These are phyloP conservation scores for Trichoderma pleuroti DNA, from an alignment of 2,329 filamentous ascomycete species.

Conservation along the genomic window DNA sequence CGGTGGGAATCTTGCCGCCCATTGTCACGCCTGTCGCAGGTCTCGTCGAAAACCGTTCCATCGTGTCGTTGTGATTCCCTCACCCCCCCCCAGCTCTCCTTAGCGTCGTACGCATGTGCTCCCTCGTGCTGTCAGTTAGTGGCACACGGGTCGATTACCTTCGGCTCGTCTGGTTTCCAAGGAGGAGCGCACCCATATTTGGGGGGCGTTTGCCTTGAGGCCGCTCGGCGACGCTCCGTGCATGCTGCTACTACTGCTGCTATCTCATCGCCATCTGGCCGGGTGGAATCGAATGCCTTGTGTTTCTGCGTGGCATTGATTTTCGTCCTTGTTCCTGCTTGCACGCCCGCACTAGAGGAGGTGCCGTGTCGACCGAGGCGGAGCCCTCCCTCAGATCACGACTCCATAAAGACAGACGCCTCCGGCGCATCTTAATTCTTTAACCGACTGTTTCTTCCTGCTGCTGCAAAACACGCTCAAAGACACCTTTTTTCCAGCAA, in stretches of 20 bases:
- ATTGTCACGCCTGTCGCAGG: no score
- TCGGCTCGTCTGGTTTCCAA: conserved; percentile 8
- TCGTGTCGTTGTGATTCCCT: not conserved
- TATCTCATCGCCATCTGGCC: conserved; percentile 17
- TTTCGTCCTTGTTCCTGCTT: conserved; percentile 20
- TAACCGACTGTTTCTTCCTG: conserved; percentile 18
- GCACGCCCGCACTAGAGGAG: conserved; percentile 27
- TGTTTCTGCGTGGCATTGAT: conserved; percentile 15
- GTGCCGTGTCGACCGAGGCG: conserved; percentile 26
- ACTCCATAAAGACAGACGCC: conserved; percentile 21
- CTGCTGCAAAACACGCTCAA: conserved; percentile 6
- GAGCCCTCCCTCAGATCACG: conserved; percentile 21
- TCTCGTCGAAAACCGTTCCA: conserved; percentile 9
- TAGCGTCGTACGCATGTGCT: conserved; percentile 8
- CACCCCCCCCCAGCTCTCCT: conserved; percentile 12
- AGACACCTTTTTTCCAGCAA: not conserved
- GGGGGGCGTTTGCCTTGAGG: not conserved
- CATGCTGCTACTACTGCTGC: not conserved
- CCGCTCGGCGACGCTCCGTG: conserved; percentile 7
- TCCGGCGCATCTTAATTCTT: conserved; percentile 25
- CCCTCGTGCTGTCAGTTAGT: conserved; percentile 5
- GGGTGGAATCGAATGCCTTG: conserved; percentile 6
- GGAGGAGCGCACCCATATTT: not conserved
- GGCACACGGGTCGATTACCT: conserved; percentile 9
- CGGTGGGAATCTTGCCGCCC: not conserved